Evolutionary conservation across 2,329 filamentous ascomycete species (phyloP), one percentile per base, ranked within the genome.

Genomic region (Purpureocillium lavendulum): DNA sequence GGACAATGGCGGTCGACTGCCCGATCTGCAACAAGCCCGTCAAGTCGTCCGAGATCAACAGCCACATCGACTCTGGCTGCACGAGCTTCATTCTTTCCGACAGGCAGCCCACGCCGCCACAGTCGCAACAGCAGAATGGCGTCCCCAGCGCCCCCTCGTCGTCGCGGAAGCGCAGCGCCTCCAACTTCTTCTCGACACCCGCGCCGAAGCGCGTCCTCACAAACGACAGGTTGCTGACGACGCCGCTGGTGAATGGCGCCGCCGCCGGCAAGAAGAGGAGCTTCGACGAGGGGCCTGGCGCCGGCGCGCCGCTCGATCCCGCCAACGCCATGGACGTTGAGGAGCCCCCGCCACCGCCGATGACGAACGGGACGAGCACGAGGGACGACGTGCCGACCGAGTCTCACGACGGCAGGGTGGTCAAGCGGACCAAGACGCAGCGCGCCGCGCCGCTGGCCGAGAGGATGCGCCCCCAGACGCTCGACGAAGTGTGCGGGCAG

Each of bases 401-500:
- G 9, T 38, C 31, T 2, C 43, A 44, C 8, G 43, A 39, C 1
- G 42, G 42, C 31, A 42, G 29, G 37, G 53, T 67, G 8, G 49
- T 67, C 4, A 88, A 90, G 59, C 82, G 80, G 55, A 66, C 73
- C 12, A 87, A 86, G 62, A 75, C 70, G 29, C 75, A 80, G 41
- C 79, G 80, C 52, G 78, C 81, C 1, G 88, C 87, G 8, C 92
- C 92, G 1, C 69, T 98, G 14, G 89, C 92, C 2, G 92, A 98
- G 62, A 84, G 90, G 24, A 95, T 97, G 87, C 80, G 92, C 4
- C 92, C 92, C 2, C 73, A 71, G 40, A 84, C 73, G 1, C 73
- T 98, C 7, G 86, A 96, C 54, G 82, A 95, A 13, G 84, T 97
- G 3, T 88, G 73, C 48, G 92, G 92, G 1, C 92, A 98, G 63